Base-by-base conservation (phyloP, 75 land plant genomes). In the Isoetes taiwanensis region DNA sequence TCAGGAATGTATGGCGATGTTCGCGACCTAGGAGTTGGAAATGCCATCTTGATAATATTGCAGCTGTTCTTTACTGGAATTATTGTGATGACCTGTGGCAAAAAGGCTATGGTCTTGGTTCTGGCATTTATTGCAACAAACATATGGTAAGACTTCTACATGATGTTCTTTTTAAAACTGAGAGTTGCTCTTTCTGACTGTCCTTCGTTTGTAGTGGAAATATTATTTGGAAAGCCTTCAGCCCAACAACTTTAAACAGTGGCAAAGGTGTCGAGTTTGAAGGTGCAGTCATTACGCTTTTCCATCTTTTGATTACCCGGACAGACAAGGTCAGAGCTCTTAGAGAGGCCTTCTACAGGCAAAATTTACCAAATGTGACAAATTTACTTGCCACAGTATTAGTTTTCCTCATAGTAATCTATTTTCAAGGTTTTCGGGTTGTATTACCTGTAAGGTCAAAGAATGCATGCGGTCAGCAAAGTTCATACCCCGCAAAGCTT, bases 1-100 rank as follows among this genome's bases (percentile, higher is more conserved):
- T 46, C 50, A 19, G 50, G 50, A 46, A 46, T 46, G 50, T 46
- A 46, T n/a, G 50, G 50, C 6, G 50, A 46, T 23, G 50, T 46
- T 8, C 50, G 16, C 25, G 50, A 46, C 16, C 50, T 46, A 5
- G 50, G 50, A 46, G 50, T 23, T 8, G 50, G 50, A 5, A 46
- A 46, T 23, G 50, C 50, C 12, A 46, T 46, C 25, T n/a, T 46
- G 50, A 46, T 46, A 16, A 46, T 46, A 16, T 19, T 46, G 6
- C 50, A 46, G 16, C 50, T 46, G 25, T 46, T 46, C 19, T 46
- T 46, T 23, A 23, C 50, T 19, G 50, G 50, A 6, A 46, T 46
- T 23, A 46, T 46, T 46, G 50, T 46, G 50, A 46, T 46, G 50
- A 46, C 6, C 50, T 46, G 4, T 23, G 16, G 25, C 50, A 46